Evolutionary conservation across 805 yeast genomes (phyloP).

Genomic region (Wickerhamiella sorbophila): DNA sequence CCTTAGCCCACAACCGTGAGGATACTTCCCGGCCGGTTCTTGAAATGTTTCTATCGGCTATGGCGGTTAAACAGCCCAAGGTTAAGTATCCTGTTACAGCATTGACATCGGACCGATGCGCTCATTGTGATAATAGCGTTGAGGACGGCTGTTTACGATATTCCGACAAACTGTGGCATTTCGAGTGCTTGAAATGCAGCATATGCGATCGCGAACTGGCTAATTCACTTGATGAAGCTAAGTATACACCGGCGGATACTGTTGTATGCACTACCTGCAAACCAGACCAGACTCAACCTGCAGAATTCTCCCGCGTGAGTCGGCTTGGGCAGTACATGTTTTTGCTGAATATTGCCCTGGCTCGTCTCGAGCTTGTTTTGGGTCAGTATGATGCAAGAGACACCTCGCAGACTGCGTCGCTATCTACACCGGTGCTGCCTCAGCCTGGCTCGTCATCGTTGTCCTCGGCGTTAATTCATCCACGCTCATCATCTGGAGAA

Average conservation of each 20-base stretch:
- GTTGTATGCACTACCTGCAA: conserved; percentile 56
- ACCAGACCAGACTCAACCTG: conserved; percentile 23
- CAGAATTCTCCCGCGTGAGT: conserved; percentile 43
- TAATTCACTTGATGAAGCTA: conserved; percentile 30
- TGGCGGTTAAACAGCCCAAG: neutral
- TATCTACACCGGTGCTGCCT: conserved; percentile 7
- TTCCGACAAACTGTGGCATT: conserved; percentile 64
- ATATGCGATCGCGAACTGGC: conserved; percentile 36
- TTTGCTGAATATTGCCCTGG: conserved; percentile 69
- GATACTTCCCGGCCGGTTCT: conserved; percentile 43
- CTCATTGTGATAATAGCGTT: conserved; percentile 54
- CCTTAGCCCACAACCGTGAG: conserved; percentile 47
- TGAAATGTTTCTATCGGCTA: conserved; percentile 37
- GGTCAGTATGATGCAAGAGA: conserved; percentile 18
- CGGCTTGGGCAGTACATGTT: conserved; percentile 61
- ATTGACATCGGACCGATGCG: conserved; percentile 53
- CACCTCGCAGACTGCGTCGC: conserved; percentile 1
- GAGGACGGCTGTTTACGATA: conserved; percentile 67
- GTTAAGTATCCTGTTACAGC: neutral
- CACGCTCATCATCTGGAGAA: neutral
- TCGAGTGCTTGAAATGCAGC: conserved; percentile 54
- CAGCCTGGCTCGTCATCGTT: conserved; percentile 1
- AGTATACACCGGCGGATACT: conserved; percentile 21
- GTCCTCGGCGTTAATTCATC: neutral
- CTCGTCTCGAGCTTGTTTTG: conserved; percentile 39